phyloP scores from a whole-genome alignment of 1,139 yeast genomes.

The Kodamaea plutei region DNA sequence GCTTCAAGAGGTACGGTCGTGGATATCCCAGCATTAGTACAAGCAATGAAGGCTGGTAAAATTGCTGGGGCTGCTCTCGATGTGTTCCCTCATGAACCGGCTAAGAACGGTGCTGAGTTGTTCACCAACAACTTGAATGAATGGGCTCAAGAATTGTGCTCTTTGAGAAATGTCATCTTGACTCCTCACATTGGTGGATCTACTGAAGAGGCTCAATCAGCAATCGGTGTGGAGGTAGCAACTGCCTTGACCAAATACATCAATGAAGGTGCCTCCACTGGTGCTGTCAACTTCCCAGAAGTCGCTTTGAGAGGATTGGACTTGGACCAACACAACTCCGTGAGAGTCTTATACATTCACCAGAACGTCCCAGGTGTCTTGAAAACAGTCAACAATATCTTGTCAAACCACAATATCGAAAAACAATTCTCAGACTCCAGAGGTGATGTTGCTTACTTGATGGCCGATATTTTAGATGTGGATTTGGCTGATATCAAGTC shows the following conservation, averaged over 20 bases:
- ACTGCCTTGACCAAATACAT: conserved; percentile 82
- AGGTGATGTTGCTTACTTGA: conserved; percentile 94
- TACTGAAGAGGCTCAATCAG: conserved; percentile 97
- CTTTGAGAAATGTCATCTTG: conserved; percentile 82
- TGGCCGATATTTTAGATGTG: conserved; percentile 96
- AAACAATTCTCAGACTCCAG: conserved; percentile 95
- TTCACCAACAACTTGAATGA: conserved; percentile 69
- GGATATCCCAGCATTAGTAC: conserved; percentile 89
- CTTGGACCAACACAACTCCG: conserved; percentile 82
- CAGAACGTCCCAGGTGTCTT: conserved; percentile 98
- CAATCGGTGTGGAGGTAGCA: conserved; percentile 95
- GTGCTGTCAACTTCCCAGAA: conserved; percentile 99
- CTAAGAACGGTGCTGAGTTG: conserved; percentile 85
- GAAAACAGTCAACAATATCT: conserved; percentile 93
- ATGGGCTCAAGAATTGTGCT: conserved; percentile 81
- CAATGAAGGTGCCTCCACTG: conserved; percentile 93
- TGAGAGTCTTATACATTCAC: conserved; percentile 93
- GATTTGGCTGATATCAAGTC: conserved; percentile 76
- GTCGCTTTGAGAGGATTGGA: conserved; percentile 87
- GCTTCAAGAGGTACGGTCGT: conserved; percentile 98
- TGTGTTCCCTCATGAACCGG: conserved; percentile 97
- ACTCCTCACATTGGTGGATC: conserved; percentile 99
- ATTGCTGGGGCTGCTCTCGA: conserved; percentile 97
- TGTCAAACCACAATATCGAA: conserved; percentile 93
- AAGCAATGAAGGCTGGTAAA: conserved; percentile 89